Base-by-base conservation (phyloP, 345 rosid species). In the Conringia planisiliqua region DNA sequence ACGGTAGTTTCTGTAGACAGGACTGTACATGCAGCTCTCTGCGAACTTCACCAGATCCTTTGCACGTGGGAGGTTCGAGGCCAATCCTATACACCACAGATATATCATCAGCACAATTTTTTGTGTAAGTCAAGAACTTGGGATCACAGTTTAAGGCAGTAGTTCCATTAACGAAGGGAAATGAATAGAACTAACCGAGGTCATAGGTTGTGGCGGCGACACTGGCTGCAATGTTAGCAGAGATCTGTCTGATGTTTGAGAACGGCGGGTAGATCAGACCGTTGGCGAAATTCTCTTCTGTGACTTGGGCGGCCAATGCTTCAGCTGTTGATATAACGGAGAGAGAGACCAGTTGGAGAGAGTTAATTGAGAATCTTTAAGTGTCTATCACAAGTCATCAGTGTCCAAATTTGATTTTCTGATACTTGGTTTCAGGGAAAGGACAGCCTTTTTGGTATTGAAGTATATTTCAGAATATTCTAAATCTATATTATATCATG, bases 1-100 rank as follows among this genome's bases (percentile, higher is more conserved):
- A 50, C 94, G 96, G 68, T 90, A 95, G 85, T 66, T 82, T 61
- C 92, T 81, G 86, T 96, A 92, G 32, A 78, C 60, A 22, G 97
- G 91, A 74, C 91, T 85, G 88, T 90, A 92, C 98, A 95, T 90
- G 90, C 94, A 83, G 88, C 92, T 92, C 85, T 95, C 98, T 0
- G 97, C 98, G 43, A 79, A 83, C 77, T 84, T 76, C 12, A 92
- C 93, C 10, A 96, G 87, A 82, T 96, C 88, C 74, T 85, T 62
- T 0, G 99, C 94, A 33, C 84, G 98, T 74, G 98, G 98, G 4
- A 92, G 98, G 54, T 76, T 88, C 44, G 97, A 85, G 44, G 99
- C 97, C 83, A 96, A 70, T 76, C 98, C 97, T 90, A n/a, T 10
- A 30, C 5, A 38, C 70, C 78, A 83, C 43, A 81, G 50, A 85